Evolutionary conservation across 805 yeast species (phyloP), one percentile per base, ranked within the genome.

Genomic region (Cephaloascus albidus): DNA sequence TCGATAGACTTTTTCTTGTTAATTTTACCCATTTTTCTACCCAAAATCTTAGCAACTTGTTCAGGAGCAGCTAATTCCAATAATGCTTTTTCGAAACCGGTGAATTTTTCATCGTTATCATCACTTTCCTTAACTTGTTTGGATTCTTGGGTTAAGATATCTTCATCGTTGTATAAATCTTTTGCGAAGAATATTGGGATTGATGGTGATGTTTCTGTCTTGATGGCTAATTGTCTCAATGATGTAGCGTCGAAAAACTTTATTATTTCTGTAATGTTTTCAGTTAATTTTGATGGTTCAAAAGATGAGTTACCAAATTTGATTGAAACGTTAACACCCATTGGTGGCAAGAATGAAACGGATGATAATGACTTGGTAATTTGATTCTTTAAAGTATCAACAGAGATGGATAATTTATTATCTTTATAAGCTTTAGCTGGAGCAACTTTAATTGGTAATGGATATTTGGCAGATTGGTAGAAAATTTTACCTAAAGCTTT

Each of bases 11-110:
- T 16, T 16, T 31, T 31, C 49, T 61, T 59, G 48, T 58, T 58
- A 14, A 67, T 64, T 41, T 63, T 57, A 43, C 65, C 68, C 43
- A 70, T 61, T 54, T 76, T 74, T 48, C 74, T 72, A 36, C 81
- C 79, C 56, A 85, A 70, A 43, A 83, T 65, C 50, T 74, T 69
- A 34, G 72, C 65, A 41, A 81, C 89, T 18, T 76, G 80, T 45
- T 85, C 88, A 49, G 81, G 82, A 41, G 83, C 82, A 48, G 88
- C 85, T 55, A 76, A 65, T 66, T 89, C 96, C 53, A 85, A 71
- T 63, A 89, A 75, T 33, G 87, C 87, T 54, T 74, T 75, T 48
- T 85, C 94, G 58, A 84, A 83, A 19, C 68, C 61, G 37, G 84
- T 63, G 38, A 79, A 61, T 47, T 69, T 68, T 43, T 70, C 64